Evolutionary conservation across 306 rosid genomes (phyloP), one percentile per base, ranked within the genome.

Genomic region (Canavalia ensiformis): DNA sequence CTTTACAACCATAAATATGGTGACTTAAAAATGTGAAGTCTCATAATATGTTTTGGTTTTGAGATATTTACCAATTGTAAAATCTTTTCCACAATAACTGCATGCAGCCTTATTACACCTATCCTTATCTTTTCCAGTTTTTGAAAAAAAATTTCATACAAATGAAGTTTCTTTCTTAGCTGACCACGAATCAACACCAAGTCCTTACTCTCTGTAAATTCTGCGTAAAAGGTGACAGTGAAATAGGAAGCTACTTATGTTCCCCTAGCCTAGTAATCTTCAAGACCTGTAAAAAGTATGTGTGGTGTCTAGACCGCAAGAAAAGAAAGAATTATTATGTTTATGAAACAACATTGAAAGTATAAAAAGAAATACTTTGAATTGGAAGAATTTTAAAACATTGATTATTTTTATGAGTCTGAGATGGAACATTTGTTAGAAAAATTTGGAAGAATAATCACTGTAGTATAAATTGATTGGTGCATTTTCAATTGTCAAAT

Each of bases 251-350:
- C 33, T 70, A 97, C 94, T 84, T 95, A 94, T 81, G 94, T 93
- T 88, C 99, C 98, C 74, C 92, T 89, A 44, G 96, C 97, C 85
- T 93, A 93, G 85, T 93, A 95, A 90, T 93, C 97, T 86, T 93
- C 97, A 85, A 95, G 95, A 62, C 98, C 94, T 0, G 99, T 91
- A 88, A 93, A 86, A 81, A 91, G 10, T 54, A 91, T 93, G 86
- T 93, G 90, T 7, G 98, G 99, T 86, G 81, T 81, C 76, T 91
- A 96, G 45, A 90, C 99, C 91, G 92, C 86, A 86, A 84, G 56
- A 83, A 83, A 86, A 63, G 41, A 76, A 81, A 34, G 57, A 73
- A 52, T 18, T 18, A 18, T 18, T 54, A 56, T 30, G 45, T 55
- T 11, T 31, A 34, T 59, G 50, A 46, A 68, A 68, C 54, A 63